Percentiles rank a stretch among this genome's conserved stretches.
Evolutionary conservation across 2,329 filamentous ascomycete genomes (phyloP).

Genomic region (Mariannaea sp.): DNA sequence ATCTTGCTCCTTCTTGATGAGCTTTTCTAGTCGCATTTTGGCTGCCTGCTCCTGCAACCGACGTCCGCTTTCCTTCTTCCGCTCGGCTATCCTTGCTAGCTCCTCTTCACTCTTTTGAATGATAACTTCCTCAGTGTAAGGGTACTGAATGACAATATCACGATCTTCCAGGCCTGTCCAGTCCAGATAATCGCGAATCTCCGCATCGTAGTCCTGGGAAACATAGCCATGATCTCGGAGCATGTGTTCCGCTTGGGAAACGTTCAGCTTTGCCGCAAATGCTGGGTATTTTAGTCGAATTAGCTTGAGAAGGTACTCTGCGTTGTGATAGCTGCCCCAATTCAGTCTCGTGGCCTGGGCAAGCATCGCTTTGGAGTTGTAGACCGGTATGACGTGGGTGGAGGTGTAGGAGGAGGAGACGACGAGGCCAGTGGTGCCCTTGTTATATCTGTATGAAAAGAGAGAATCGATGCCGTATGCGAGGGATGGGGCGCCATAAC

Average conservation of each 20-base stretch:
- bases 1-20: conserved; percentile 95
- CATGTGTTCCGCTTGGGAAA: conserved; percentile 85
- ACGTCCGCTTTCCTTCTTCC: conserved; percentile 91
- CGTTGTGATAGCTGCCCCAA: conserved; percentile 89
- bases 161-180: conserved; percentile 92
- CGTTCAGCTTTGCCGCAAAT: conserved; percentile 83
- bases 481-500: conserved; percentile 86
- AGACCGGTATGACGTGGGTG: conserved; percentile 92
- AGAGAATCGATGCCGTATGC: conserved; percentile 96
- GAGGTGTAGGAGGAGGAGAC: conserved; percentile 92
- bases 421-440: conserved; percentile 83
- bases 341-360: conserved; percentile 87
- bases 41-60: conserved; percentile 93
- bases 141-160: conserved; percentile 88
- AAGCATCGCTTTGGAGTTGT: conserved; percentile 83
- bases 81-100: conserved; percentile 84
- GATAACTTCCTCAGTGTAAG: conserved; percentile 88
- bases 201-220: conserved; percentile 79
- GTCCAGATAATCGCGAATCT: conserved; percentile 78
- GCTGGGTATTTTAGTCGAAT: conserved; percentile 89
- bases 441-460: conserved; percentile 93
- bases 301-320: conserved; percentile 90
- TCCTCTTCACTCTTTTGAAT: conserved; percentile 95
- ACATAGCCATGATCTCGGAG: conserved; percentile 89
- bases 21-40: conserved; percentile 93